A percentile compares a stretch with the other conserved stretches of the same genome.
phyloP scores from a whole-genome alignment of 805 yeast species.

The Yueomyces sinensis region DNA sequence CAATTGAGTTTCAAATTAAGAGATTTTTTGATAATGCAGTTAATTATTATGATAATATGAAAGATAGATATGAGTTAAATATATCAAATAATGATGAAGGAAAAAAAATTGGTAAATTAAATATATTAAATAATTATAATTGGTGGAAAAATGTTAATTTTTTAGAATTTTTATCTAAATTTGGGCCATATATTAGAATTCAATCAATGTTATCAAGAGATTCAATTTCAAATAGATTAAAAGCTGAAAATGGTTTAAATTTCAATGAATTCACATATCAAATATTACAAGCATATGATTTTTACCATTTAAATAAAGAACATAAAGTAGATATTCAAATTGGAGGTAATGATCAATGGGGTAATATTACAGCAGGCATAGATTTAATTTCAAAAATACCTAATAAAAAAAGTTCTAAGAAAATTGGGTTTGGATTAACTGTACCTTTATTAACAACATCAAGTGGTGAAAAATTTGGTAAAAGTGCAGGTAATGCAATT shows the following conservation, averaged over 20 bases:
- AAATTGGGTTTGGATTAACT: slow-evolving; percentile 65
- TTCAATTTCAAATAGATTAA: slow-evolving; percentile 64
- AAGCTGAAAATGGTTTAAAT: slow-evolving; percentile 65
- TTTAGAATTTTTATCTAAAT: slow-evolving; percentile 63
- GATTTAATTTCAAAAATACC: slow-evolving; percentile 63
- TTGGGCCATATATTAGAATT: slow-evolving; percentile 70
- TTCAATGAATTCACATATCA: slow-evolving; percentile 93
- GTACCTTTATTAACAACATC: slow-evolving; percentile 84
- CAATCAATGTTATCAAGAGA: slow-evolving; percentile 83
- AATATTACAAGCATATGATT: slow-evolving; percentile 85
- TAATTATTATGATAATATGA: slow-evolving; percentile 38
- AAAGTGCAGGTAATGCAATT: slow-evolving; percentile 93
- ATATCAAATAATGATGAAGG: background rate
- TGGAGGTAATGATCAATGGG: slow-evolving; percentile 98
- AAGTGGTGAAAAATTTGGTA: slow-evolving; percentile 88
- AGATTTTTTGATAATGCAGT: slow-evolving; percentile 49
- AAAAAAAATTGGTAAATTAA: slow-evolving; percentile 25
- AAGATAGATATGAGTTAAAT: slow-evolving; percentile 12
- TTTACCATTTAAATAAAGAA: slow-evolving; percentile 58
- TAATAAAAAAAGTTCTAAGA: slow-evolving; percentile 7
- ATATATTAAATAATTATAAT: slow-evolving; percentile 47
- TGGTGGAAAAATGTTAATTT: slow-evolving; percentile 82
- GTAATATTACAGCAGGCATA: slow-evolving; percentile 91
- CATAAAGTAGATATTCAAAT: slow-evolving; percentile 59
- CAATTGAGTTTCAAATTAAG: slow-evolving; percentile 49